A percentile compares a stretch with the other conserved stretches of the same genome.
Evolutionary conservation across 2,329 filamentous ascomycete genomes (phyloP).

Genomic region (Penicillium thymicola): DNA sequence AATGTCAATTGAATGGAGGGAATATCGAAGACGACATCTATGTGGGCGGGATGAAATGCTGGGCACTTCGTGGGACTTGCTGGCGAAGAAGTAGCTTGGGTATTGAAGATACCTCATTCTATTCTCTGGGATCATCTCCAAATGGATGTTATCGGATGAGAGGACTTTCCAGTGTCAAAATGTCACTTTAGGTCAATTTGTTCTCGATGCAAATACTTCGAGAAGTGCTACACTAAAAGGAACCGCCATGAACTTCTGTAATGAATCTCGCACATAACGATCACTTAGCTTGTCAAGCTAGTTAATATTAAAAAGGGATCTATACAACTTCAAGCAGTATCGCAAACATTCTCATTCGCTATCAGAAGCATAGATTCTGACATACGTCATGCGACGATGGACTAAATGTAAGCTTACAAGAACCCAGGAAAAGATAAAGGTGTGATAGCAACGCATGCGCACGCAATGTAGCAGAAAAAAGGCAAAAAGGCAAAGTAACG

Average conservation of each 20-base stretch:
- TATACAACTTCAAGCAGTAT: background rate
- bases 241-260: background rate
- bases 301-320: too few relatives aligned
- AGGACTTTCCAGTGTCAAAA: too few relatives aligned
- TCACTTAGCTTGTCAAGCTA: background rate
- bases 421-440: background rate
- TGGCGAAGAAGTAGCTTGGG: background rate
- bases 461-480: background rate
- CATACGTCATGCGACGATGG: background rate
- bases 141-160: background rate
- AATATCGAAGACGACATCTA: background rate
- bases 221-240: background rate
- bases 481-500: background rate
- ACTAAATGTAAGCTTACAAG: background rate
- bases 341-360: background rate
- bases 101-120: background rate
- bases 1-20: background rate
- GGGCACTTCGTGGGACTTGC: background rate
- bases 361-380: background rate
- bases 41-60: background rate
- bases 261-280: background rate
- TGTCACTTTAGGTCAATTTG: background rate
- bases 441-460: background rate
- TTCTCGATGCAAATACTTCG: background rate
- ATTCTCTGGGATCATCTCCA: background rate